A percentile compares a stretch with the other conserved stretches of the same genome.
Conservation (phyloP, 2,329 filamentous ascomycete species). For the Aureobasidium zeae region DNA sequence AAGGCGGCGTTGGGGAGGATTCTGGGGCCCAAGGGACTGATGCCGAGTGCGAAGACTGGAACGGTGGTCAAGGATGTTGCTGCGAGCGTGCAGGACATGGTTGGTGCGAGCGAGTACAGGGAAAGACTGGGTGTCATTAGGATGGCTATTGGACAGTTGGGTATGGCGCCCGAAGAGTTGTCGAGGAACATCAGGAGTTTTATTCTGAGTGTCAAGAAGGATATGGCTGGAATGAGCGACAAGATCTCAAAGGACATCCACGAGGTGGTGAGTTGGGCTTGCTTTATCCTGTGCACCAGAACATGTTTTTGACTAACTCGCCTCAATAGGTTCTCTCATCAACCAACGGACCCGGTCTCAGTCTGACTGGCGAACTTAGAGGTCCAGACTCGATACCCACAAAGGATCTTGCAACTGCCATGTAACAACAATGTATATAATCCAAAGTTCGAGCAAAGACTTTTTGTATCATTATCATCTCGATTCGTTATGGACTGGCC, state of each 20-base stretch:
- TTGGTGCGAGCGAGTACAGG: conserved; percentile 77
- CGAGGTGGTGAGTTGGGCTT: conserved; percentile 46
- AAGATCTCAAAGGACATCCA: conserved; percentile 62
- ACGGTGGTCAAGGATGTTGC: conserved; percentile 79
- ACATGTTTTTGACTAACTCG: neutral
- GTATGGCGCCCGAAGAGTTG: conserved; percentile 79
- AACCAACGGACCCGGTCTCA: conserved; percentile 78
- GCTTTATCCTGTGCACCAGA: conserved; percentile 34
- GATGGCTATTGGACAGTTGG: conserved; percentile 83
- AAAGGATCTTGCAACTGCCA: conserved; percentile 27
- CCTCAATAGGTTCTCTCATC: conserved; percentile 62
- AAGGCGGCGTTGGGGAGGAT: conserved; percentile 73
- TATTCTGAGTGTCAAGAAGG: conserved; percentile 66
- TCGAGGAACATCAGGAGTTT: conserved; percentile 74
- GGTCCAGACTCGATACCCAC: conserved; percentile 46
- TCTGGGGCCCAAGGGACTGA: conserved; percentile 79
- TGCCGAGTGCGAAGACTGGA: conserved; percentile 81
- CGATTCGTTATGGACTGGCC: too few relatives aligned
- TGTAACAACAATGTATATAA: too few relatives aligned
- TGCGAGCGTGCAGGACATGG: conserved; percentile 66
- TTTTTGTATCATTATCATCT: too few relatives aligned
- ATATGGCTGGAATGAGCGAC: conserved; percentile 58
- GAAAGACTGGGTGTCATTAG: conserved; percentile 77
- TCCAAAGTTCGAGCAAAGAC: too few relatives aligned
- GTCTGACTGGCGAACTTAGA: conserved; percentile 69